Base-by-base conservation (phyloP, 148 eudicot genomes). In the Suaeda aralocaspica region DNA sequence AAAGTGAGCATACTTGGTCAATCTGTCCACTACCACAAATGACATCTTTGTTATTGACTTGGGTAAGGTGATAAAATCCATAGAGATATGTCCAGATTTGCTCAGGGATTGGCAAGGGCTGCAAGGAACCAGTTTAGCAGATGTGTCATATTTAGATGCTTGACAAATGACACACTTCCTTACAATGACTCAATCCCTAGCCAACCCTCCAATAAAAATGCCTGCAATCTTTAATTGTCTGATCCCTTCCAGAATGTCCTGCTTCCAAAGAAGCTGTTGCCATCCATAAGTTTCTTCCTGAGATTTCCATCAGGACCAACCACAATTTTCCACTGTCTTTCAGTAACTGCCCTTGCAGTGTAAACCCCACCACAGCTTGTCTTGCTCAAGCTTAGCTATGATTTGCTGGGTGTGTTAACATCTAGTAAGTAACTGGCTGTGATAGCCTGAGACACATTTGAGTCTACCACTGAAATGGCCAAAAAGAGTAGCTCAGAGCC, bases 71-170 rank as follows among this genome's bases (percentile, higher is more conserved):
- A 67, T 42, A 6, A 64, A 70, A 28, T 70, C 65, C 75, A 64
- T 70, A 0, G 66, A 11, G 0, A 76, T 18, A 19, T 59, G n/a
- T n/a, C n/a, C n/a, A n/a, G n/a, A n/a, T n/a, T n/a, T n/a, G n/a
- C n/a, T n/a, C n/a, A n/a, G n/a, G 75, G 0, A 76, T 26, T 0
- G 29, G 41, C 4, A 76, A 25, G 0, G 74, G 74, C 31, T 76
- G 80, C 10, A 77, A n/a, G 0, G 66, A n/a, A 0, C 71, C 72
- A 0, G 66, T 1, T 19, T 30, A 3, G 72, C 60, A 12, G 11
- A 5, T 18, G 24, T 31, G 1, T 55, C 72, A 68, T 68, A 53
- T 18, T 68, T 68, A 10, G n/a, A 2, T 10, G 1, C 18, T 10
- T 61, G 66, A 4, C 66, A 61, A 1, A 61, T n/a, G 0, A 2